Conservation (phyloP, 495 filamentous ascomycete species). For the Penicillium turbatum region DNA sequence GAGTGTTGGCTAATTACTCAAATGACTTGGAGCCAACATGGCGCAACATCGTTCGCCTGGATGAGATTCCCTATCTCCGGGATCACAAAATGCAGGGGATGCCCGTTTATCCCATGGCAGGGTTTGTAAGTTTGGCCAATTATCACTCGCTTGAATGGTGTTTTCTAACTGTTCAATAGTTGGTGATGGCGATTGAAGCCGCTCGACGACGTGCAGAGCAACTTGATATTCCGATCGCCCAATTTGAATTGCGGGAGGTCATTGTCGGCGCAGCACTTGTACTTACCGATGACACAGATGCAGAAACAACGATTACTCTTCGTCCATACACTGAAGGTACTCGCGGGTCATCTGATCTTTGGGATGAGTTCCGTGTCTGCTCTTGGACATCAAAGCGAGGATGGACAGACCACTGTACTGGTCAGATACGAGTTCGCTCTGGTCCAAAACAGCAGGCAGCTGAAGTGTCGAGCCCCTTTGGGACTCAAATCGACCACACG, state of each 20-base stretch:
- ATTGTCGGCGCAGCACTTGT: constrained; percentile 39
- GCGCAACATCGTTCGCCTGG: constrained; percentile 44
- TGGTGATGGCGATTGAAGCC: constrained; percentile 49
- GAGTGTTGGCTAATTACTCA: constrained; percentile 30
- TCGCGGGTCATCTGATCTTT: constrained; percentile 32
- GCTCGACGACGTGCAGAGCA: constrained; percentile 23
- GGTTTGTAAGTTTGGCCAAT: constrained; percentile 32
- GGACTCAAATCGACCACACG: constrained; percentile 13
- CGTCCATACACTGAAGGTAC: constrained; percentile 37
- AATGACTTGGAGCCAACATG: constrained; percentile 37
- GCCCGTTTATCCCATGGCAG: constrained; percentile 46
- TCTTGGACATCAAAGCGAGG: constrained; percentile 29
- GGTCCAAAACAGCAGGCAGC: constrained; percentile 14
- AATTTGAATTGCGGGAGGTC: constrained; percentile 37
- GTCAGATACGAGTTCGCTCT: constrained; percentile 18
- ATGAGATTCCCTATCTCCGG: constrained; percentile 48
- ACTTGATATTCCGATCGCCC: constrained; percentile 14
- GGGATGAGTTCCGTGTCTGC: constrained; percentile 37
- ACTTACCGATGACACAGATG: constrained; percentile 35
- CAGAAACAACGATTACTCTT: constrained; percentile 40
- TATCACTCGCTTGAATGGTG: background rate
- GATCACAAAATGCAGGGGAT: constrained; percentile 47
- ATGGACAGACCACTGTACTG: constrained; percentile 37
- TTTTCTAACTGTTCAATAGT: constrained; percentile 9
- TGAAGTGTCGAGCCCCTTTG: constrained; percentile 11